These are phyloP conservation scores for Colletotrichum lupini DNA, from an alignment of 2,329 filamentous ascomycete species.

Conservation along the genomic window DNA sequence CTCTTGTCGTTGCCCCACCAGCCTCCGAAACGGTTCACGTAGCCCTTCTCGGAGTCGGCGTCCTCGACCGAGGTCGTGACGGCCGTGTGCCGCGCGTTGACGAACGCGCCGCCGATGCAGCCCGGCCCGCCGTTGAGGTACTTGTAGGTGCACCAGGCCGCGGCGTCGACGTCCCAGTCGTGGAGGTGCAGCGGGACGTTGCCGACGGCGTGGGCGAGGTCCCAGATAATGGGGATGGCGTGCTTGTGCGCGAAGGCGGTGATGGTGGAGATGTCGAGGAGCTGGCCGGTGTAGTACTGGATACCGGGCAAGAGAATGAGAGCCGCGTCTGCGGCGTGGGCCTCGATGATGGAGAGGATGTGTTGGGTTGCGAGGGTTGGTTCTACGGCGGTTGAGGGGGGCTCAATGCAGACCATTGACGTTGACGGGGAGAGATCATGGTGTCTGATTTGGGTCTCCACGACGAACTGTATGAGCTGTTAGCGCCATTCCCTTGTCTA, in stretches of 20 bases:
- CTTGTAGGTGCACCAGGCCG: conserved; percentile 95
- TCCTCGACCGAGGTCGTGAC: conserved; percentile 57
- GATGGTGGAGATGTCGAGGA: conserved; percentile 84
- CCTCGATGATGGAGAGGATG: conserved; percentile 79
- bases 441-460: conserved; percentile 79
- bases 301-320: conserved; percentile 86
- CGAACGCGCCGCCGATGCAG: conserved; percentile 81
- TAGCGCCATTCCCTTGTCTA: neutral
- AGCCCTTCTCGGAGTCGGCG: conserved; percentile 55
- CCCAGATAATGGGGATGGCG: conserved; percentile 84
- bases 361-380: conserved; percentile 76
- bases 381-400: conserved; percentile 53
- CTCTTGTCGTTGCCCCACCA: conserved; percentile 90
- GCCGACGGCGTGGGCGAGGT: conserved; percentile 86
- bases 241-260: conserved; percentile 79
- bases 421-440: conserved; percentile 72
- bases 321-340: conserved; percentile 78
- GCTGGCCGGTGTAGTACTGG: conserved; percentile 92
- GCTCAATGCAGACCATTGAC: conserved; percentile 77
- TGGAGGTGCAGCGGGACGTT: conserved; percentile 85
- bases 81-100: conserved; percentile 78
- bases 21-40: conserved; percentile 76
- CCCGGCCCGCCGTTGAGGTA: conserved; percentile 91
- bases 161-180: conserved; percentile 92
- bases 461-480: conserved; percentile 69